Base-by-base conservation (phyloP, 352 stramenopile species). In the Achlya hypogyna region DNA sequence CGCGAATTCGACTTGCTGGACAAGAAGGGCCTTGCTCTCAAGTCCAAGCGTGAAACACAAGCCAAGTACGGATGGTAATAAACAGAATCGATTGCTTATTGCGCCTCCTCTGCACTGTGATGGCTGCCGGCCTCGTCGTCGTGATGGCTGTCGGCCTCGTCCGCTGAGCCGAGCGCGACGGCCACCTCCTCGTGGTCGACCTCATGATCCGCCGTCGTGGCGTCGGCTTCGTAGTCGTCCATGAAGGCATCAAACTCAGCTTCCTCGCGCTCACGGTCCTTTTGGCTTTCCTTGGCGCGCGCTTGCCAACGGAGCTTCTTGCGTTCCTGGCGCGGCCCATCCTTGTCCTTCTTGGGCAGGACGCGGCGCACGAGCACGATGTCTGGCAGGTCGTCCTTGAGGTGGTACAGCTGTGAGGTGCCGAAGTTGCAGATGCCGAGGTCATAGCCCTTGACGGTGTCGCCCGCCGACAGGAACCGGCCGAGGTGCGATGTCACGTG, bases 11-110 rank as follows among this genome's bases (percentile, higher is more conserved):
- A 91, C 38, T 70, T 91, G 56, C 70, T 88, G 25, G 80, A 91
- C 53, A 78, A 78, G 47, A 85, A 86, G 63, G 70, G 78, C n/a
- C 65, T 72, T 18, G 71, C 76, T 20, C 72, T 89, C 70, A 89
- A 89, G 65, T 89, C 83, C 31, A 91, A 89, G 64, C 72, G 73
- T 8, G 83, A 91, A 49, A 91, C 83, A 5, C 81, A 89, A 66
- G 83, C 83, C 62, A 91, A 91, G 74, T 91, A 91, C 58, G 83
- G 81, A 0, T 91, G 83, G 83, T 91, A 80, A 51, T 31, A 45
- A 62, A 59, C 34, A 66, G 56, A 28, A 51, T 0, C n/a, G 6
- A 22, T 53, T 53, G 58, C 32, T 38, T 52, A 42, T 56, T 65
- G n/a, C 42, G 64, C 22, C 28, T 56, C 10, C 31, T 31, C 23